Evolutionary conservation across 1,139 yeast genomes (phyloP), one percentile per base, ranked within the genome.

Genomic region (Pneumocystis murina): DNA sequence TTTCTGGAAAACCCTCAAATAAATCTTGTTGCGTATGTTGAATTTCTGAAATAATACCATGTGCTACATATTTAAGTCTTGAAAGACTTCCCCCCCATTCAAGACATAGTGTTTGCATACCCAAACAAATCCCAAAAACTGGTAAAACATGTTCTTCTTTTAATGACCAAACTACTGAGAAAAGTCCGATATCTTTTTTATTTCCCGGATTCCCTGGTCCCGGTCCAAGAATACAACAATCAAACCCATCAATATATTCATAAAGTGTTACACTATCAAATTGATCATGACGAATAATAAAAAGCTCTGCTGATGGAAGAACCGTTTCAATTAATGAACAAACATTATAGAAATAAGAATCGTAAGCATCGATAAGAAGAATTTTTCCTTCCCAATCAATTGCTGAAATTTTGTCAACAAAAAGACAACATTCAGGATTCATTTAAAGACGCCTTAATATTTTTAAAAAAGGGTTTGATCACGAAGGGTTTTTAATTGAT

Each of bases 191-290:
- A 71, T 91, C 97, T 0, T 72, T 67, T 0, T 78, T 72, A 59
- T 76, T 79, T 1, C 76, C 75, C 0, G 98, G 98, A 69, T 87
- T 84, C 0, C 99, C 99, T 0, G 99, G 99, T 0, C 99, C 99
- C 0, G 99, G 99, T 0, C 98, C 98, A 16, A 92, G 80, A 0
- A 92, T 84, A 3, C 94, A 79, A 61, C 89, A 90, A 65, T 86
- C 88, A 69, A 89, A 85, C n/a, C 77, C 72, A 0, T 76, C 72
- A 8, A 79, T 70, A 41, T 76, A 72, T 1, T 65, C 67, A 1
- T 63, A 62, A 60, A 84, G 76, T 40, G 75, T 74, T 12, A 78
- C 76, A 14, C 80, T 75, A 1, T 73, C 61, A 65, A 85, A 78
- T 0, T 88, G 76, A 73, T 91, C 95, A 72, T 89, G 89, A 17